phyloP scores from a whole-genome alignment of 2,329 filamentous ascomycete species.

The Xylariaceae sp. region DNA sequence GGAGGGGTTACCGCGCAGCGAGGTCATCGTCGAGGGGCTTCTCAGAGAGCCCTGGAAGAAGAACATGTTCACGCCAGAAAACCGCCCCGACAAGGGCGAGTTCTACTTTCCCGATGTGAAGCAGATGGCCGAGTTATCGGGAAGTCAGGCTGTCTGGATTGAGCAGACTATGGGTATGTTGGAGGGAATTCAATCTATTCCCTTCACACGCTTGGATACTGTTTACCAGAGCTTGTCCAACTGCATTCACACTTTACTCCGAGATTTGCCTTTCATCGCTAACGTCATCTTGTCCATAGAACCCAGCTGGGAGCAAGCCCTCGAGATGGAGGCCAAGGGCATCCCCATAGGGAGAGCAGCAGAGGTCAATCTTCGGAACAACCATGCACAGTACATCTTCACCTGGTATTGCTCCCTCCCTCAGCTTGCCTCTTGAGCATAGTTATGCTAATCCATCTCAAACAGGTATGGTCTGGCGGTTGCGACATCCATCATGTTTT shows the following conservation, averaged over 20 bases:
- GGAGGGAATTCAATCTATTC: neutral
- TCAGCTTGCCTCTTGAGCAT: slow-evolving; percentile 1
- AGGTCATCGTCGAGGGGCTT: slow-evolving; percentile 77
- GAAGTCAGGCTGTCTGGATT: slow-evolving; percentile 86
- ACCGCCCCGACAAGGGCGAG: slow-evolving; percentile 73
- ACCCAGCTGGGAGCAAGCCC: slow-evolving; percentile 69
- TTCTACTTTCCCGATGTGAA: slow-evolving; percentile 94
- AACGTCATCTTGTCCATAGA: slow-evolving; percentile 40
- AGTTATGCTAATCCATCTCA: slow-evolving; percentile 10
- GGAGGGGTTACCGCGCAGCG: slow-evolving; percentile 60
- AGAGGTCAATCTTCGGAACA: slow-evolving; percentile 91
- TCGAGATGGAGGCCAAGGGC: slow-evolving; percentile 71
- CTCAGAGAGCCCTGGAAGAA: slow-evolving; percentile 90
- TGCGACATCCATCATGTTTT: slow-evolving; percentile 92
- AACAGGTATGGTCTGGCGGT: slow-evolving; percentile 81
- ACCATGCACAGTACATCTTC: slow-evolving; percentile 97
- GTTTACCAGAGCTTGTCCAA: no score
- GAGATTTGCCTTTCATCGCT: neutral
- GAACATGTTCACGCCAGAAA: slow-evolving; percentile 95
- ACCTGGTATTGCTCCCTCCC: slow-evolving; percentile 67
- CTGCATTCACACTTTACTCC: neutral
- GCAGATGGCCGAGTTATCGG: slow-evolving; percentile 80
- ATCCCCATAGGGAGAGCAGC: slow-evolving; percentile 83
- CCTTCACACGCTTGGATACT: neutral
- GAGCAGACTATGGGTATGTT: slow-evolving; percentile 88